Percentiles rank a stretch among this genome's conserved stretches.
Conservation (phyloP, 2,329 filamentous ascomycete species). For the Fusarium mangiferae region DNA sequence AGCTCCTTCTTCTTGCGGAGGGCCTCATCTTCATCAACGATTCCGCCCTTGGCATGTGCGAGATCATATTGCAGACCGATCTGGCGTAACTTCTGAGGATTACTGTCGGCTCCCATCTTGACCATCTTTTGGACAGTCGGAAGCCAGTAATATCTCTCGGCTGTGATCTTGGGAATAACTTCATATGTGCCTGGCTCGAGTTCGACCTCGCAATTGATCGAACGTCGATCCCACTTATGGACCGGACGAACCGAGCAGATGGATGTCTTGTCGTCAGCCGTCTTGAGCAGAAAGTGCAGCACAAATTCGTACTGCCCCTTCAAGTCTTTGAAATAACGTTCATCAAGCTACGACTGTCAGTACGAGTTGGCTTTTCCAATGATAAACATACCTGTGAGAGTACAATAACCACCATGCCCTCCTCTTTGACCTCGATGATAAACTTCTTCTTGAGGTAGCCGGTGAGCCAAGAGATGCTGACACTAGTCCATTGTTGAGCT, state of each 20-base stretch:
- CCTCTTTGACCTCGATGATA: constrained; percentile 53
- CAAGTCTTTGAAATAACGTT: constrained; percentile 58
- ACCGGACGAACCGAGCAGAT: constrained; percentile 39
- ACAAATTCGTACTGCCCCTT: constrained; percentile 56
- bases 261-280: constrained; percentile 12
- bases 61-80: constrained; percentile 70
- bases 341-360: constrained; percentile 52
- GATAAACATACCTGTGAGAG: constrained; percentile 50
- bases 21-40: constrained; percentile 59
- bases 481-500: constrained; percentile 56
- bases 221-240: constrained; percentile 63
- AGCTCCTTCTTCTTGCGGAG: constrained; percentile 43
- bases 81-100: constrained; percentile 72
- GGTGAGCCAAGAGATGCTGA: constrained; percentile 56
- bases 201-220: constrained; percentile 76
- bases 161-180: constrained; percentile 75
- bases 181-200: constrained; percentile 75
- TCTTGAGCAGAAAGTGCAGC: constrained; percentile 56
- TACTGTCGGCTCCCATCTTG: constrained; percentile 53
- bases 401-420: constrained; percentile 56
- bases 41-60: constrained; percentile 67
- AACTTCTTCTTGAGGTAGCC: constrained; percentile 59
- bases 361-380: not conserved
- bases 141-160: constrained; percentile 55
- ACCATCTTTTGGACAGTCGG: constrained; percentile 70